Base-by-base conservation (phyloP, 1,284 basidiomycete genomes). In the Sporisorium scitamineum region DNA sequence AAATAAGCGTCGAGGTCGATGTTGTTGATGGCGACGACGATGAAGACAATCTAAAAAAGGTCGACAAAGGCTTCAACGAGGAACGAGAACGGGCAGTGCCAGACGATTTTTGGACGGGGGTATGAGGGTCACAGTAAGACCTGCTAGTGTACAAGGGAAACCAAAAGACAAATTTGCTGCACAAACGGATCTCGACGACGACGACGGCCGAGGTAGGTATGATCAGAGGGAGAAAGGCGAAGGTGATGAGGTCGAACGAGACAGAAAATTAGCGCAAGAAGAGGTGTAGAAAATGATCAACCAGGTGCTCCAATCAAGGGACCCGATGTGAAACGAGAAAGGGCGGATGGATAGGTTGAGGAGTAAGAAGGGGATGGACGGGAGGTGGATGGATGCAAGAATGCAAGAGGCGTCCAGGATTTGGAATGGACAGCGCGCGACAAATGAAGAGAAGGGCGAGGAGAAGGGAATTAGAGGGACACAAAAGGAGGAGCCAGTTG, bases 101-200 rank as follows among this genome's bases (percentile, higher is more conserved):
- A 24, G 48, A 34, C 50, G 56, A 57, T 56, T 58, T 58, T 55
- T 41, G 44, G 52, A 44, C 26, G 32, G 31, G 59, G 67, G 57
- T 63, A 70, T 70, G 67, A 44, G 31, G 66, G 66, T 54, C 60
- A 44, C n/a, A 39, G 45, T 27, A 20, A 47, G 37, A 45, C 64
- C 58, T 50, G 51, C 63, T 71, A 71, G 59, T 66, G 63, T 71
- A 71, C 69, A 71, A 58, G 53, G 45, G 39, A n/a, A n/a, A 64
- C 58, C 48, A 45, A 50, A 65, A 42, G 39, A 42, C n/a, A 57
- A 47, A 54, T 57, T 54, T 42, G 68, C 59, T 57, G 59, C 58
- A 54, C 62, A 27, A 54, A 61, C 29, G 50, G 45, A 53, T 52
- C 42, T 45, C 39, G 55, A 59, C 39, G 31, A 51, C 54, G 41